phyloP scores from a whole-genome alignment of 2,329 filamentous ascomycete genomes.

The Claviceps sp. region DNA sequence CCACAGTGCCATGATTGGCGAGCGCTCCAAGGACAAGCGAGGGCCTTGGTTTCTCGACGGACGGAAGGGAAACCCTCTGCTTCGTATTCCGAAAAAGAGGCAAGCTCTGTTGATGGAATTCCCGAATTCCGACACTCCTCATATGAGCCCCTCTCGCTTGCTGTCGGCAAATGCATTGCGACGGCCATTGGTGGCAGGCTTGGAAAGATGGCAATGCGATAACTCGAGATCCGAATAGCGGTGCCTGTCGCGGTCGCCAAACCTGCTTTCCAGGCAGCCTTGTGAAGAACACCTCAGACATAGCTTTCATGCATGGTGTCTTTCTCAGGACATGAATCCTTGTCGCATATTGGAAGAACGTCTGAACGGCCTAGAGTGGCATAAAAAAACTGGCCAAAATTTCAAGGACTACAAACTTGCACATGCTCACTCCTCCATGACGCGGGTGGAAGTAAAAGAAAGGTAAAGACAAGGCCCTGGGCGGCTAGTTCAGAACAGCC shows the following conservation, averaged over 20 bases:
- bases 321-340: background rate
- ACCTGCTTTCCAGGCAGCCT: conserved; percentile 23
- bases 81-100: background rate
- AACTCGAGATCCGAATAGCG: conserved; percentile 4
- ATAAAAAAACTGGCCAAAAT: background rate
- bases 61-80: background rate
- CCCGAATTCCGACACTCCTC: background rate
- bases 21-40: background rate
- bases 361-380: background rate
- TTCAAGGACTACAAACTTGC: background rate
- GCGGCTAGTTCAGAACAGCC: conserved; percentile 8
- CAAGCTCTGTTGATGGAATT: background rate
- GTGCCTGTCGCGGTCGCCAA: conserved; percentile 15
- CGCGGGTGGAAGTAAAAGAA: conserved; percentile 15
- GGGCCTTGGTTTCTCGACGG: background rate
- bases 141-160: background rate
- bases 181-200: conserved; percentile 2
- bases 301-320: conserved; percentile 27
- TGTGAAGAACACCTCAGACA: conserved; percentile 26
- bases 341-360: background rate
- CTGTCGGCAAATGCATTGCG: background rate
- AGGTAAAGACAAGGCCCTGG: background rate
- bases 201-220: background rate
- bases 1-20: background rate
- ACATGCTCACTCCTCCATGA: conserved; percentile 18